phyloP scores from a whole-genome alignment of 148 eudicot genomes.

The Diospyros lotus region DNA sequence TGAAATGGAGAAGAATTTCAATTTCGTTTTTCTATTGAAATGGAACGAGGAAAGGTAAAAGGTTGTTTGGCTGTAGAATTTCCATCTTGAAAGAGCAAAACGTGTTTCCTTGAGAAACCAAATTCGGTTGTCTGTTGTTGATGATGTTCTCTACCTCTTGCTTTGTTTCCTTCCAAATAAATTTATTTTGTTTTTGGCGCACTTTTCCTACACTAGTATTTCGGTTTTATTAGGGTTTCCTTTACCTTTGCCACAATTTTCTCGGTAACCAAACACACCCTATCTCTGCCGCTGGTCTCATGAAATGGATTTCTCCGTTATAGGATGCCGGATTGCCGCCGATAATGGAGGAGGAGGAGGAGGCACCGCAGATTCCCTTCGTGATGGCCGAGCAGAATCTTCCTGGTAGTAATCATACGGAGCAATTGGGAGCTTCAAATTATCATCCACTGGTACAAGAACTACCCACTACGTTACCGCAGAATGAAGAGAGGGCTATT shows the following conservation, averaged over 20 bases:
- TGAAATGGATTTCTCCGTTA: neutral
- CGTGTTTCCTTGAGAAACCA: too few relatives aligned
- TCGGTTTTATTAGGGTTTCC: neutral
- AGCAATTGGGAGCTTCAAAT: slow-evolving; percentile 16
- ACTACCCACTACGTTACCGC: slow-evolving; percentile 29
- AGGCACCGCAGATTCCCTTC: slow-evolving; percentile 17
- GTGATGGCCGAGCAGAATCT: slow-evolving; percentile 8
- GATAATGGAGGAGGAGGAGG: slow-evolving; percentile 61
- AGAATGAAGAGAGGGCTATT: slow-evolving; percentile 67
- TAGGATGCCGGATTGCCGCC: slow-evolving; percentile 78
- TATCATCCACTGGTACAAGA: slow-evolving; percentile 37
- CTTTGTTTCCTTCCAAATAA: too few relatives aligned
- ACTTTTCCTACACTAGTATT: too few relatives aligned
- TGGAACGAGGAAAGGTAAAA: too few relatives aligned
- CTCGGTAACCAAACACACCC: neutral
- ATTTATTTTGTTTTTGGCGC: too few relatives aligned
- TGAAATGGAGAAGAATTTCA: too few relatives aligned
- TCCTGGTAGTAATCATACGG: neutral
- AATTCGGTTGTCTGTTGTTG: too few relatives aligned
- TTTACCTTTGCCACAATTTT: neutral
- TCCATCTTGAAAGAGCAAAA: too few relatives aligned
- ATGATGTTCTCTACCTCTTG: too few relatives aligned
- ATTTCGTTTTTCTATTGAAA: too few relatives aligned
- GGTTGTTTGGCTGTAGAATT: too few relatives aligned
- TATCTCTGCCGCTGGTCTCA: neutral